phyloP scores from a whole-genome alignment of 805 yeast genomes.

The Metschnikowia matae region DNA sequence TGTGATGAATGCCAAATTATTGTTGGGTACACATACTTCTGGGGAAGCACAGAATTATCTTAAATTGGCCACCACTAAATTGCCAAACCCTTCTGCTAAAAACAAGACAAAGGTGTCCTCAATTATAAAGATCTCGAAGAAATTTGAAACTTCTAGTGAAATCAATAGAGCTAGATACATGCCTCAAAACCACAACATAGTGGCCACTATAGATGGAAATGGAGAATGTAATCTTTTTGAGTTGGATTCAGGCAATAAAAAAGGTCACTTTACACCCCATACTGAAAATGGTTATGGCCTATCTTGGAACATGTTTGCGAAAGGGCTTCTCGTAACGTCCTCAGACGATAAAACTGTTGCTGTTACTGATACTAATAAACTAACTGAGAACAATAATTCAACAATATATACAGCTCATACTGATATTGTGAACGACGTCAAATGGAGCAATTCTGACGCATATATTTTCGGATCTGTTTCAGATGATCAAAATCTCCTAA shows the following conservation, averaged over 20 bases:
- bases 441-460: constrained; percentile 58
- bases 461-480: constrained; percentile 66
- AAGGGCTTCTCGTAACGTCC: constrained; percentile 53
- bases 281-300: constrained; percentile 71
- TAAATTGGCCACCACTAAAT: constrained; percentile 58
- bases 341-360: constrained; percentile 67
- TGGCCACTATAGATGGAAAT: constrained; percentile 65
- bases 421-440: constrained; percentile 70
- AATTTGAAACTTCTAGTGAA: constrained; percentile 59
- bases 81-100: constrained; percentile 36
- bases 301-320: constrained; percentile 52
- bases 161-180: constrained; percentile 68
- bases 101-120: constrained; percentile 38
- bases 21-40: constrained; percentile 72
- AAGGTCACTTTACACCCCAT: constrained; percentile 46
- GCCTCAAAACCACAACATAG: constrained; percentile 53
- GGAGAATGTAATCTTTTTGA: constrained; percentile 61
- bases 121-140: constrained; percentile 56
- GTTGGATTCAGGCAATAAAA: constrained; percentile 25
- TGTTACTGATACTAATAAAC: constrained; percentile 47
- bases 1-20: constrained; percentile 45
- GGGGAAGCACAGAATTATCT: constrained; percentile 64
- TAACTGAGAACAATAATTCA: neutral
- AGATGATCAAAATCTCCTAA: constrained; percentile 56
- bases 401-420: constrained; percentile 32